Percentiles rank a stretch among this genome's conserved stretches.
These are phyloP conservation scores for Leccinum subtestaceum DNA, from an alignment of 768 basidiomycete genomes.

Conservation along the genomic window DNA sequence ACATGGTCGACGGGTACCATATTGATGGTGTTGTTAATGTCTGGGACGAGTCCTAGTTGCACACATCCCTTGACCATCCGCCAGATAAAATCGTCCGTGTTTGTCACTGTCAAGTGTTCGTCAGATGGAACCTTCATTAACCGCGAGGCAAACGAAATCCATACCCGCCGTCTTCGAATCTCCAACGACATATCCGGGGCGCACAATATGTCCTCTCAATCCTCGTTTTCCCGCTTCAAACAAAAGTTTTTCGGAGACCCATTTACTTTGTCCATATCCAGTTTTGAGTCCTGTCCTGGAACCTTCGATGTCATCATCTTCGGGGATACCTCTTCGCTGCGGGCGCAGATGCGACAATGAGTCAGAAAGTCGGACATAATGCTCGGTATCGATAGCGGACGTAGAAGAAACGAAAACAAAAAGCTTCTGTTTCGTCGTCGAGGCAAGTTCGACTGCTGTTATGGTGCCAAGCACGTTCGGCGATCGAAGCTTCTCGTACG, in stretches of 20 bases:
- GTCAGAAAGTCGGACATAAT: slow-evolving; percentile 88
- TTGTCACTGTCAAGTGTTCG: slow-evolving; percentile 63
- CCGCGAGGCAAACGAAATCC: slow-evolving; percentile 17
- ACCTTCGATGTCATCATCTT: slow-evolving; percentile 86
- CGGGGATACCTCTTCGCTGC: slow-evolving; percentile 68
- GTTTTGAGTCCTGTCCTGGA: slow-evolving; percentile 72
- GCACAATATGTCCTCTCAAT: slow-evolving; percentile 78
- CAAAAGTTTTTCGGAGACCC: slow-evolving; percentile 95
- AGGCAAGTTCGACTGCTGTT: slow-evolving; percentile 76
- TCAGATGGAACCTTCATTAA: slow-evolving; percentile 3
- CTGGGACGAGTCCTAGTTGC: slow-evolving; percentile 93
- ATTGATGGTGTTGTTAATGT: slow-evolving; percentile 98
- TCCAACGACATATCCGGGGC: slow-evolving; percentile 96
- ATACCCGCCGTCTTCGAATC: slow-evolving; percentile 83
- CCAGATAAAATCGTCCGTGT: slow-evolving; percentile 99
- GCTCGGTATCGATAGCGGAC: slow-evolving; percentile 87
- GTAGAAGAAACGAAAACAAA: slow-evolving; percentile 95
- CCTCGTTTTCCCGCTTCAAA: slow-evolving; percentile 90
- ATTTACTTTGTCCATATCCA: slow-evolving; percentile 97
- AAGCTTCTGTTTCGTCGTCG: slow-evolving; percentile 67
- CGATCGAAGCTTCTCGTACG: slow-evolving; percentile 87
- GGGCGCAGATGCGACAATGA: slow-evolving; percentile 43
- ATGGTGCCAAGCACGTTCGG: slow-evolving; percentile 94
- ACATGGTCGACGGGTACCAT: slow-evolving; percentile 99
- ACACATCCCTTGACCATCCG: slow-evolving; percentile 97